Evolutionary conservation across 176 grass and related monocot genomes (phyloP), one percentile per base, ranked within the genome.

Genomic region (Microstegium vimineum): DNA sequence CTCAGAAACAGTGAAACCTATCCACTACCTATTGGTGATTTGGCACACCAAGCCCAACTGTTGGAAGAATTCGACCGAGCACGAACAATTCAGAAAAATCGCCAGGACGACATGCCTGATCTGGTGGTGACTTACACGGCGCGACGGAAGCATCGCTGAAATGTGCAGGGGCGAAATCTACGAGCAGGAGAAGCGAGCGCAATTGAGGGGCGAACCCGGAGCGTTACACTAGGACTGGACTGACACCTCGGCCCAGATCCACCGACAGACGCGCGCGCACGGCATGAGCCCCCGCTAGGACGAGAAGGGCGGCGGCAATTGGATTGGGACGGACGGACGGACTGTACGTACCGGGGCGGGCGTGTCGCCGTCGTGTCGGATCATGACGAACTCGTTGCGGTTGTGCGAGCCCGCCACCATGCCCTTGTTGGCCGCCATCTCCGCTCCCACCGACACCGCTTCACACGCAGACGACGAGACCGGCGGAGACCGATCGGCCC

Each of bases 331-430:
- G 5, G 10, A 34, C n/a, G n/a, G n/a, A n/a, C n/a, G n/a, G n/a
- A n/a, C n/a, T n/a, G n/a, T n/a, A n/a, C 83, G 75, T 83, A 90
- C 89, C 71, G 81, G 75, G 17, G 71, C 82, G 34, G 74, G 85
- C 12, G 87, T 52, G 74, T 94, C 93, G 75, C 93, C 93, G 35
- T 94, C 93, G 85, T 86, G 65, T 20, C 85, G 93, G 74, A 94
- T 94, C 90, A 90, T 90, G 82, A 94, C 87, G 90, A 94, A 92
- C 82, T 94, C 93, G 82, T 92, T 94, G 74, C 93, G 87, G 70
- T 92, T 90, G 90, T 88, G 90, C 60, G 93, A 94, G 5, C 93
- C 93, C 47, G 90, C 93, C 35, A 92, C 90, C 93, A 94, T 94
- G 23, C 93, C 90, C 17, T 76, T 77, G 77, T 88, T 94, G 57